phyloP scores from a whole-genome alignment of 345 rosid genomes.

The Noccaea bulbosa region DNA sequence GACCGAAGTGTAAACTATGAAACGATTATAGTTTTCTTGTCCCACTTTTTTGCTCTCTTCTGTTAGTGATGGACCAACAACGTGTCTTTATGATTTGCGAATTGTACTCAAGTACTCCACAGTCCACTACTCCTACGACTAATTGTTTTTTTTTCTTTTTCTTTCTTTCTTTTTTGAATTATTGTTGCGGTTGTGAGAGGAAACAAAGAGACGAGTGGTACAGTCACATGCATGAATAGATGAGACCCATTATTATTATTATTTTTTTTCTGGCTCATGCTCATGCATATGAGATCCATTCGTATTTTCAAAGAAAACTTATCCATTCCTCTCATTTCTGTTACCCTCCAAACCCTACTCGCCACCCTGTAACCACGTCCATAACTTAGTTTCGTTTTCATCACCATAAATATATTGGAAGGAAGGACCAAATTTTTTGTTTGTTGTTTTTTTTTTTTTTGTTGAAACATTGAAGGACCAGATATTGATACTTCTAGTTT shows the following conservation, averaged over 20 bases:
- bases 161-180: not conserved
- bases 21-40: conserved; percentile 13
- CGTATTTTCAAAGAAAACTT: too few relatives aligned
- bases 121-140: conserved; percentile 30
- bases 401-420: not conserved
- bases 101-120: conserved; percentile 10
- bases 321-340: too few relatives aligned
- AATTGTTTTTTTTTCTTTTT: not conserved
- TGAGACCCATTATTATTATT: too few relatives aligned
- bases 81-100: not conserved
- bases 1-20: conserved; percentile 16
- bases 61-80: conserved; percentile 14
- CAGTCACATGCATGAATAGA: conserved; percentile 25
- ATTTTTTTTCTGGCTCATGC: too few relatives aligned
- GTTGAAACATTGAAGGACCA: not conserved
- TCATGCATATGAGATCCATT: too few relatives aligned
- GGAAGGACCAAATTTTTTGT: not conserved
- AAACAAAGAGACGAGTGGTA: conserved; percentile 25
- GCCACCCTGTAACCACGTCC: conserved; percentile 18
- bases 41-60: conserved; percentile 3
- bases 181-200: conserved; percentile 11
- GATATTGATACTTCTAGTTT: not conserved
- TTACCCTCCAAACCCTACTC: not conserved
- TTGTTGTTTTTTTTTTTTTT: too few relatives aligned
- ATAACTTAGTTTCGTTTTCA: not conserved